Evolutionary conservation across 495 filamentous ascomycete genomes (phyloP), one percentile per base, ranked within the genome.

Genomic region (Trichocladium antarcticum): DNA sequence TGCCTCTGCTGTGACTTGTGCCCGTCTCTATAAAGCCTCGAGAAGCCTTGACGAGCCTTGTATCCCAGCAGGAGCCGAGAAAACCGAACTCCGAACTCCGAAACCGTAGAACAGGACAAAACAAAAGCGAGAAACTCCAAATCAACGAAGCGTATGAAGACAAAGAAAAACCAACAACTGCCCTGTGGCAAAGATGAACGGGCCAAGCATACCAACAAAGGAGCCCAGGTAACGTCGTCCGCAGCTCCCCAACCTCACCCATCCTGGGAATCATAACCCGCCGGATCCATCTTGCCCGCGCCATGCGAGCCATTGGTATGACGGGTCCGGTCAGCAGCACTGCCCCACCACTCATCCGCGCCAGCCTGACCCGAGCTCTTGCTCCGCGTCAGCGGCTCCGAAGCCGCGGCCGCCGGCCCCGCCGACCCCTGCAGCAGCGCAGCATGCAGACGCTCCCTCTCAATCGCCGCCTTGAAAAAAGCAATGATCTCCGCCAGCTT

Each of bases 381-480:
- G 42, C 31, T 32, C 31, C 12, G 27, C 4, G 20, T 16, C 17
- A 7, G 6, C 28, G 14, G n/a, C n/a, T 22, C 11, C 16, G 47
- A 11, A 7, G 16, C 12, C 6, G 12, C 38, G 21, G 34, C 50
- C 17, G 15, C 21, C 19, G 38, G 22, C 5, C 6, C 51, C 35
- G 34, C n/a, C 44, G 49, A 41, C 40, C 36, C 17, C 19, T 29
- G 17, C 27, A 38, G 32, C 35, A 39, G 50, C 24, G 29, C 38
- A 24, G 39, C 27, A 9, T 37, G 14, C 0, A 46, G 11, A 1
- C 43, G 36, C 53, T 65, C 57, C 9, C 61, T 42, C 54, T 72
- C 64, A 0, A 72, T 50, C 9, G 50, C 54, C 0, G 59, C 57
- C 50, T 60, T 63, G 52, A 68, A 69, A 41, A 70, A 74, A 0